Percentiles rank a stretch among this genome's conserved stretches.
Evolutionary conservation across 1,139 yeast genomes (phyloP).

Genomic region (Diutina ranongensis): DNA sequence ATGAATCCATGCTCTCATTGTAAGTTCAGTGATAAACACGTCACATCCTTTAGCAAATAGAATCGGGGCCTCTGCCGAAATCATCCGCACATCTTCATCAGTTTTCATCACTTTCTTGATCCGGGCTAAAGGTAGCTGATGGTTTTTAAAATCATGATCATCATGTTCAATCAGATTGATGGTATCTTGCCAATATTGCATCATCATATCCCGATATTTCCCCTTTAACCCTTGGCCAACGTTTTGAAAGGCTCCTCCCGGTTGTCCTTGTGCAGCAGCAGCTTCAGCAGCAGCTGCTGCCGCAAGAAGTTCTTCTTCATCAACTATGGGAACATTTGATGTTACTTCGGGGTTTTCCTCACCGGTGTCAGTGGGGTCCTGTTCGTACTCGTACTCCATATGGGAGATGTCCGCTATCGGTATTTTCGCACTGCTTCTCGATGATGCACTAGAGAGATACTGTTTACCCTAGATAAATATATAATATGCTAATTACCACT

Average conservation of each 20-base stretch:
- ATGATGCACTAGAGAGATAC: no score
- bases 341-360: neutral
- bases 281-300: slow-evolving; percentile 5
- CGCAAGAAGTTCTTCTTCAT: slow-evolving; percentile 2
- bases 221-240: slow-evolving; percentile 91
- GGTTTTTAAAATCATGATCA: slow-evolving; percentile 86
- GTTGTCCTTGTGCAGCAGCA: slow-evolving; percentile 4
- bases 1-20: slow-evolving; percentile 98
- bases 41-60: slow-evolving; percentile 97
- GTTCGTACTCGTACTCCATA: slow-evolving; percentile 6
- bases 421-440: neutral
- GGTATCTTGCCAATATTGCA: slow-evolving; percentile 95
- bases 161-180: slow-evolving; percentile 84
- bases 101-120: slow-evolving; percentile 96
- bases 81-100: slow-evolving; percentile 95
- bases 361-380: neutral
- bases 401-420: slow-evolving; percentile 5
- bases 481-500: no score
- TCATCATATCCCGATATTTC: slow-evolving; percentile 74
- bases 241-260: slow-evolving; percentile 68
- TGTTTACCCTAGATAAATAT: no score
- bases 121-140: slow-evolving; percentile 88
- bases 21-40: slow-evolving; percentile 86
- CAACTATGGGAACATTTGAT: neutral
- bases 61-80: slow-evolving; percentile 95